Conservation (phyloP, 1,284 basidiomycete species). For the Pascua sp. region DNA sequence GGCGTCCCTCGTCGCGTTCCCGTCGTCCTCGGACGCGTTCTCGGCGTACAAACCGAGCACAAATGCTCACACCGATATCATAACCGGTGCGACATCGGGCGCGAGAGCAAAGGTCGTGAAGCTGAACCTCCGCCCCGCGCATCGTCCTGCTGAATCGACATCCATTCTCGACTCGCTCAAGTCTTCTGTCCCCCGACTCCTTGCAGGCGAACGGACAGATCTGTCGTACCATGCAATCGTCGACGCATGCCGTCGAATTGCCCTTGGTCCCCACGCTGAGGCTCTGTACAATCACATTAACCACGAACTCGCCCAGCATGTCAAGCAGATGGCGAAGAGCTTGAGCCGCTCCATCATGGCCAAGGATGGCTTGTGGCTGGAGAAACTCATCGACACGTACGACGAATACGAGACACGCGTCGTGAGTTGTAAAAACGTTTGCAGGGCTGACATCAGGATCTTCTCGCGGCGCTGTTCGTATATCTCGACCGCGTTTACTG, state of each 20-base stretch:
- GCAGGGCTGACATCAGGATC: slow-evolving; percentile 17
- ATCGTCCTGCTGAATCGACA: slow-evolving; percentile 10
- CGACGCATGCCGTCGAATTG: too few relatives aligned
- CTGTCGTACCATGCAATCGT: too few relatives aligned
- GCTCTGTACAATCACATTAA: slow-evolving; percentile 24
- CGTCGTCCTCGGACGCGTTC: slow-evolving; percentile 30
- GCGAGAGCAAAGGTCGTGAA: slow-evolving; percentile 16
- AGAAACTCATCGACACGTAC: slow-evolving; percentile 27
- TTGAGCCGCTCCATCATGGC: slow-evolving; percentile 30
- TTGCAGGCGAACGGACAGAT: too few relatives aligned
- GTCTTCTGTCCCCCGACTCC: too few relatives aligned
- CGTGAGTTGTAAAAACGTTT: slow-evolving; percentile 16
- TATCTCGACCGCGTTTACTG: slow-evolving; percentile 46
- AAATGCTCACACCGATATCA: slow-evolving; percentile 39
- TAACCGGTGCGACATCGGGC: slow-evolving; percentile 11
- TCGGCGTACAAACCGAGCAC: slow-evolving; percentile 31
- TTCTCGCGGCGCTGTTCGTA: slow-evolving; percentile 41
- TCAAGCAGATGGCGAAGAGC: slow-evolving; percentile 22
- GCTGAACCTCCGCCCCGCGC: slow-evolving; percentile 18
- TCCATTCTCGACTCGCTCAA: too few relatives aligned
- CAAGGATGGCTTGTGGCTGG: slow-evolving; percentile 31
- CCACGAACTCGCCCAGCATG: slow-evolving; percentile 23
- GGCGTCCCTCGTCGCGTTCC: slow-evolving; percentile 29
- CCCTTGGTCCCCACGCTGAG: background rate
- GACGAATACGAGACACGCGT: slow-evolving; percentile 25